Base-by-base conservation (phyloP, 306 rosid species). In the Acacia melanoxylon region DNA sequence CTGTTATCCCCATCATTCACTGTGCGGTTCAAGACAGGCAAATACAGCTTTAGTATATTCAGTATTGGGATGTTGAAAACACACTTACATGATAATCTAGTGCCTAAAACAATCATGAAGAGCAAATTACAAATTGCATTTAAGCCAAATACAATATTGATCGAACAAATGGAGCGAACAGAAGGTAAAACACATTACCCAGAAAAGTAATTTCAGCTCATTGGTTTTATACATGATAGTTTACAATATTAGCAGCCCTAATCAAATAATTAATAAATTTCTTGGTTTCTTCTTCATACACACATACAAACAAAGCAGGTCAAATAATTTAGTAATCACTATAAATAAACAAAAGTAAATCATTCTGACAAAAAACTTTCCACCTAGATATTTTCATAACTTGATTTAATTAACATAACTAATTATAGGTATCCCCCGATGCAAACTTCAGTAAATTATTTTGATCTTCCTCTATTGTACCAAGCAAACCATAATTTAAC, bases 1-100 rank as follows among this genome's bases (percentile, higher is more conserved):
- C 44, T 75, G 62, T 24, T 31, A 10, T 37, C 85, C 79, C 90
- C 94, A 89, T 92, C 96, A 91, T 73, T 72, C 97, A 82, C 84
- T 17, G 46, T 81, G 83, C 82, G 29, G 12, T 0, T 6, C 20
- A 29, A 61, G 1, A 22, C 74, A 20, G 10, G 42, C 1, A 13
- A 77, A 22, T 0, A 77, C 2, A 10, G 3, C 7, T 22, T 17
- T 8, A 5, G n/a, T n/a, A 66, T 0, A 17, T 25, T 3, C 40
- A 19, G 2, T 5, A 5, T 37, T 17, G 22, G 6, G 8, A 42
- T 27, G 16, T 4, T 24, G 8, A 11, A 13, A 3, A 35, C 5
- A 35, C 33, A 56, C 3, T 12, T 3, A 1, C 24, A 2, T 15
- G 29, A 16, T 17, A 6, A 46, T 33, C 45, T n/a, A 24, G 22